Base-by-base conservation (phyloP, 306 rosid species). In the Herpetospermum pedunculosum region DNA sequence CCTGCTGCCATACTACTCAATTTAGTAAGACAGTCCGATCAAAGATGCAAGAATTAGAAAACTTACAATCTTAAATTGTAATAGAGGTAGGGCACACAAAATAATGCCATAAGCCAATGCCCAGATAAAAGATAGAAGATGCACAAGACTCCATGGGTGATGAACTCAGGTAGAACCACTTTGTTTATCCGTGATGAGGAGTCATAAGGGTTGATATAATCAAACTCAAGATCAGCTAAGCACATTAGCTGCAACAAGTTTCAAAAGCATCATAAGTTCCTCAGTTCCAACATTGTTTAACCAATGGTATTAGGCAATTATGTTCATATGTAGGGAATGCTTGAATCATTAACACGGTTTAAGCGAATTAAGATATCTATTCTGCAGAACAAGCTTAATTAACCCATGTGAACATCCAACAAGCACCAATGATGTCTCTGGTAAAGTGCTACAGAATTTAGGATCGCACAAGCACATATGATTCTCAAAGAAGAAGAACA, bases 151-250 rank as follows among this genome's bases (percentile, higher is more conserved):
- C 83, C 96, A 82, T 89, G 88, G 15, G 74, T 30, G 62, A 84
- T 83, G 70, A 80, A 94, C 84, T 94, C 99, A 4, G 96, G 96
- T 74, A 91, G 19, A 53, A 89, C 75, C 74, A 88, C 92, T 60
- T 1, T 72, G 82, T 94, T 91, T 44, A 94, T 89, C 76, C 92
- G 83, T 30, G 73, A 41, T 25, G 99, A 82, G 48, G 90, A 87
- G 65, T 94, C 99, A 77, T 89, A 94, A 25, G 99, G 96, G 87
- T 94, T 94, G 82, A 89, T 87, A 75, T 91, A 88, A 82, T 94
- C 99, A 75, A 94, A 91, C 83, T 94, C 97, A 1, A 94, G 86
- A 81, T 94, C 99, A 19, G 96, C 99, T 48, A 91, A 83, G 83
- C 96, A 94, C 99, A 94, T 89, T 49, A 94, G 89, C 99, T 91